Evolutionary conservation across 495 filamentous ascomycete species (phyloP), one percentile per base, ranked within the genome.

Genomic region (Patellaria atrata): DNA sequence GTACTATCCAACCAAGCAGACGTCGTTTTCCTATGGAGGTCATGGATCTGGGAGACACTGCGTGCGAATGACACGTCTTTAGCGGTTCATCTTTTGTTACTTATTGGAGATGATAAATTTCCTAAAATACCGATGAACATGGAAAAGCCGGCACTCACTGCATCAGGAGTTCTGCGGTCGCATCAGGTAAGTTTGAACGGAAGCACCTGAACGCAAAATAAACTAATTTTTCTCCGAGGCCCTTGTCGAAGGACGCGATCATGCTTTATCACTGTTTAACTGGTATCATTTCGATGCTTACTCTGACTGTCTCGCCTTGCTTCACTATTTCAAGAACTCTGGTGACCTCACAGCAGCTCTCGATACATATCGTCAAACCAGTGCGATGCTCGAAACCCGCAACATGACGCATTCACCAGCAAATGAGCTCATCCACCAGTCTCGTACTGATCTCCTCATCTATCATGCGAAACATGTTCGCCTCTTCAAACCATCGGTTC

Each of bases 41-140:
- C 66, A 4, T 85, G 79, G 71, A 58, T 75, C 4, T 87, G 79
- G 82, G 67, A 77, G 41, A 58, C 69, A 8, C 52, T 92, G 12
- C 55, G 66, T 22, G 50, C 44, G 8, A 54, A 54, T 1, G 58
- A 78, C 19, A 39, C 58, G 18, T 38, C 45, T 1, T 55, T 55
- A 31, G 68, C 70, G 15, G 47, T 68, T 10, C 58, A 63, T 21
- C 55, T 66, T 12, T 41, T 78, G 7, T 50, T 66, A 12, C 51
- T 47, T 9, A 61, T 68, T 32, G 46, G 54, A 4, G 54, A 59
- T 13, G 48, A 51, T 16, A 45, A 47, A 10, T 33, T 47, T 6
- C 2, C 20, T 8, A 32, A 35, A 17, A 14, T 3, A n/a, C 11
- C 22, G 5, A 14, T n/a, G n/a, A n/a, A n/a, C n/a, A n/a, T n/a